Conservation (phyloP, 208 protist genomes). For the Trypanosoma rangeli region DNA sequence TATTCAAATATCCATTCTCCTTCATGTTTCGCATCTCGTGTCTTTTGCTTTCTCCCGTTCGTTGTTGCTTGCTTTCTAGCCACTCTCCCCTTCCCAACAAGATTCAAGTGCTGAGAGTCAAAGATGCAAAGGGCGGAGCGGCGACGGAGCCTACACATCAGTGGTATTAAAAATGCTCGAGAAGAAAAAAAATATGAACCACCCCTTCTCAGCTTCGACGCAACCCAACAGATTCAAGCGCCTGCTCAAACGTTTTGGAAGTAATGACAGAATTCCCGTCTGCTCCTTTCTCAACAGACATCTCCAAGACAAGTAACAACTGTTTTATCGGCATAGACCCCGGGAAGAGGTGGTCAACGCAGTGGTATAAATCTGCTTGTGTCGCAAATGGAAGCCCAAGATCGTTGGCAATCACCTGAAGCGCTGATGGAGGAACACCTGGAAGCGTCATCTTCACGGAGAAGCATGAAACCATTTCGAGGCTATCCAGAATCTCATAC, state of each 20-base stretch:
- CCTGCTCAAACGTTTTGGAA: conserved; percentile 48
- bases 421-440: conserved; percentile 34
- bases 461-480: conserved; percentile 93
- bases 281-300: conserved; percentile 54
- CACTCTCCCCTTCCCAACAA: no score
- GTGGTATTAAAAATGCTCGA: no score
- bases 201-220: background rate
- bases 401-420: conserved; percentile 41
- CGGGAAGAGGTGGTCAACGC: conserved; percentile 34
- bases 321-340: conserved; percentile 74
- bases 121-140: no score
- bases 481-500: conserved; percentile 82
- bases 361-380: conserved; percentile 31
- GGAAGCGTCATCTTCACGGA: conserved; percentile 82
- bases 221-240: conserved; percentile 57
- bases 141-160: no score
- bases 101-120: no score
- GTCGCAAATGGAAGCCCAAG: conserved; percentile 50
- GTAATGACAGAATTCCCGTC: conserved; percentile 32
- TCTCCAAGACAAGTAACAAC: conserved; percentile 79
- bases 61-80: no score
- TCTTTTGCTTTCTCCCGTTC: no score
- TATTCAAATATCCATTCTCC: no score
- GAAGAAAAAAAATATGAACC: no score
- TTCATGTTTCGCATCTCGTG: no score